phyloP scores from a whole-genome alignment of 345 rosid genomes.

The Salix brachista region DNA sequence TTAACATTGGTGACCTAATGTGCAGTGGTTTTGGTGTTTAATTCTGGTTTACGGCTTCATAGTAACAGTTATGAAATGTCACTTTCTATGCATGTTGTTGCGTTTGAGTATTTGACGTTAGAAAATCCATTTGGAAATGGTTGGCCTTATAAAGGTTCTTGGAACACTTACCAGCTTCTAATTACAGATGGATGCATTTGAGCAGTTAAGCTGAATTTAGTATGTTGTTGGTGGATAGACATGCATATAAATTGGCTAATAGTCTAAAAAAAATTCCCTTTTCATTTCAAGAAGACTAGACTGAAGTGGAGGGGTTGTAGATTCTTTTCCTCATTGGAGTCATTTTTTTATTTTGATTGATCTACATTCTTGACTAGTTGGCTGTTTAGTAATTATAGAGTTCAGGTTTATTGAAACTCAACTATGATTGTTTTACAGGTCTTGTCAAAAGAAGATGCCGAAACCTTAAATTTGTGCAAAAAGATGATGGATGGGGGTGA shows the following conservation, averaged over 20 bases:
- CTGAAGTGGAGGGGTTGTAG: not conserved
- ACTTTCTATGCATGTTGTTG: not conserved
- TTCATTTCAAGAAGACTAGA: not conserved
- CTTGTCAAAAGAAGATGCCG: slow-evolving; percentile 24
- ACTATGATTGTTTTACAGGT: slow-evolving; percentile 11
- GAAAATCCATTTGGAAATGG: not conserved
- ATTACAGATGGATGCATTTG: not conserved
- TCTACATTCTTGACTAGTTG: not conserved
- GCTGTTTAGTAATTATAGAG: not conserved
- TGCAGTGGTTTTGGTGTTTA: not conserved
- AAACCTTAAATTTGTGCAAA: slow-evolving; percentile 22
- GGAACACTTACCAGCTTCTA: not conserved
- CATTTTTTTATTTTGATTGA: not conserved
- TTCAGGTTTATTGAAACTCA: not conserved
- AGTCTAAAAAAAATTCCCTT: not conserved
- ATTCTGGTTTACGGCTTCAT: not conserved
- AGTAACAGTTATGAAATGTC: not conserved
- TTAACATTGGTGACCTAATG: not conserved
- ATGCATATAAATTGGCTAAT: not conserved
- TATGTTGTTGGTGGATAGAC: not conserved
- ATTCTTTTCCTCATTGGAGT: not conserved
- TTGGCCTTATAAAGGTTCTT: not conserved
- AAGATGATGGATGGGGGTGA: slow-evolving; percentile 32
- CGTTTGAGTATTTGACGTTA: not conserved
- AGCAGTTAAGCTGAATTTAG: not conserved